A percentile compares a stretch with the other conserved stretches of the same genome.
These are phyloP conservation scores for Aureobasidium sp. DNA, from an alignment of 2,329 filamentous ascomycete species.

Conservation along the genomic window DNA sequence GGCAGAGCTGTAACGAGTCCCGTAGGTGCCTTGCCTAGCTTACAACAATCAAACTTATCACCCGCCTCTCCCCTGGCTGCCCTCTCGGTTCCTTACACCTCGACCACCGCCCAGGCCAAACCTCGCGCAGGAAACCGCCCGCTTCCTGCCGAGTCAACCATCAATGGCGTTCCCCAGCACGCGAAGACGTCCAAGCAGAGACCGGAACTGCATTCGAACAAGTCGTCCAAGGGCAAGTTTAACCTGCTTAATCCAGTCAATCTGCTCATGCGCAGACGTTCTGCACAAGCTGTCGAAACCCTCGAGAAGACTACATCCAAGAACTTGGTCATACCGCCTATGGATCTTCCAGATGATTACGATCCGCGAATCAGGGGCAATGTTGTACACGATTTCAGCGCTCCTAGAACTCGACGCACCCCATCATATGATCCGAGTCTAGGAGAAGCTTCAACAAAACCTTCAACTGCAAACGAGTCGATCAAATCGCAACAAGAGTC, in stretches of 20 bases:
- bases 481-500: background rate
- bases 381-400: constrained; percentile 57
- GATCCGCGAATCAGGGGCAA: constrained; percentile 55
- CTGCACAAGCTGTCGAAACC: constrained; percentile 34
- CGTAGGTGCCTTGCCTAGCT: background rate
- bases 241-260: constrained; percentile 51
- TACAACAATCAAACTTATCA: background rate
- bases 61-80: background rate
- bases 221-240: constrained; percentile 12
- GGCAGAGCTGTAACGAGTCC: constrained; percentile 5
- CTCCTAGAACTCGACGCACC: constrained; percentile 42
- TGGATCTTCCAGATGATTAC: constrained; percentile 46
- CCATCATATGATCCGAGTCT: constrained; percentile 15
- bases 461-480: background rate
- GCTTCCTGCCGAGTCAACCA: constrained; percentile 12
- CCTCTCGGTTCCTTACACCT: constrained; percentile 14
- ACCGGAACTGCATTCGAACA: constrained; percentile 11
- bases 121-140: constrained; percentile 14
- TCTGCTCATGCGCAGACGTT: constrained; percentile 48
- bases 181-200: constrained; percentile 10
- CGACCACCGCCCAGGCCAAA: constrained; percentile 11
- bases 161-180: constrained; percentile 14
- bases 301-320: constrained; percentile 45
- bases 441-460: constrained; percentile 4
- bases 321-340: constrained; percentile 38